Conservation (phyloP, 768 basidiomycete genomes). For the Leccinum olivaceopallidum region DNA sequence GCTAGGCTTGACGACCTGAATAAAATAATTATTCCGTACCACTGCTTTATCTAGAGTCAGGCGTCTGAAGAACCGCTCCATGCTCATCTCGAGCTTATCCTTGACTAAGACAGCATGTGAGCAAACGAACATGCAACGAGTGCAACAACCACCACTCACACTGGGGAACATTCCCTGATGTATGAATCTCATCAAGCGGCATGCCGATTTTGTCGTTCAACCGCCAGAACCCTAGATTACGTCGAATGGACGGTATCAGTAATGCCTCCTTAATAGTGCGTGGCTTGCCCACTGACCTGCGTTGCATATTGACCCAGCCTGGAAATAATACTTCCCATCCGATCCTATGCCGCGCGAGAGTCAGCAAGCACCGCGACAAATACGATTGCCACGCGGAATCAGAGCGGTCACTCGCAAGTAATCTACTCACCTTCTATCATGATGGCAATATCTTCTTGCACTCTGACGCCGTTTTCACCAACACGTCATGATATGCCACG, state of each 20-base stretch:
- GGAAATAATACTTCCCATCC: constrained; percentile 74
- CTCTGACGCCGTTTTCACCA: constrained; percentile 32
- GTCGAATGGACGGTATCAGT: constrained; percentile 3
- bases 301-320: constrained; percentile 68
- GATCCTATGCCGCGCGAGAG: constrained; percentile 41
- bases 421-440: constrained; percentile 55
- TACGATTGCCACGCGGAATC: constrained; percentile 7
- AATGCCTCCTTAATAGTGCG: neutral
- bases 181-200: constrained; percentile 71
- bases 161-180: constrained; percentile 67
- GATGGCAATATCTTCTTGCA: constrained; percentile 58
- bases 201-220: constrained; percentile 75
- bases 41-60: constrained; percentile 69
- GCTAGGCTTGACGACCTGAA: constrained; percentile 40
- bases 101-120: constrained; percentile 41
- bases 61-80: constrained; percentile 71
- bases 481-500: constrained; percentile 1
- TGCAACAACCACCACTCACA: constrained; percentile 43
- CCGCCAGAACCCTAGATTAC: constrained; percentile 66
- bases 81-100: constrained; percentile 60
- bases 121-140: neutral
- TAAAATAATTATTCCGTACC: constrained; percentile 65
- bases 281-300: constrained; percentile 44
- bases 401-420: constrained; percentile 18
- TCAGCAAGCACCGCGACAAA: constrained; percentile 21